phyloP scores from a whole-genome alignment of 2,329 filamentous ascomycete species.

The Penicillium sp. region DNA sequence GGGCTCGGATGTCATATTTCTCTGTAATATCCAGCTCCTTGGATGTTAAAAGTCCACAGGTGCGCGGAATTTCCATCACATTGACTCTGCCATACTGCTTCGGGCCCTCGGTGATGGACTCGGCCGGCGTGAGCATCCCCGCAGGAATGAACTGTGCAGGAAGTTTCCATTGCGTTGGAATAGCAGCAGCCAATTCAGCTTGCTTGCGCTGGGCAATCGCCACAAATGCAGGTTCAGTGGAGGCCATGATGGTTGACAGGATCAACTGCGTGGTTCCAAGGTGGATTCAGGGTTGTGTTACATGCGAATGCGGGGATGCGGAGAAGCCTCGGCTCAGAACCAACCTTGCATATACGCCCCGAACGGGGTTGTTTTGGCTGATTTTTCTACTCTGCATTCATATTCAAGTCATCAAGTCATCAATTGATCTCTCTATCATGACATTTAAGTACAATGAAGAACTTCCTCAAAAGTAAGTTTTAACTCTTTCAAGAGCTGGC shows the following conservation, averaged over 20 bases:
- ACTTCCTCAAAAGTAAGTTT: neutral
- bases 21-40: slow-evolving; percentile 59
- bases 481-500: neutral
- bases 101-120: slow-evolving; percentile 35
- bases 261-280: neutral
- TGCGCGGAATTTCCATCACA: slow-evolving; percentile 52
- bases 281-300: neutral
- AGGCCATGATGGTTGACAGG: slow-evolving; percentile 13
- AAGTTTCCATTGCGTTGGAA: slow-evolving; percentile 43
- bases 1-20: slow-evolving; percentile 45
- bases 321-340: slow-evolving; percentile 14
- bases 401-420: too few relatives aligned
- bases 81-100: slow-evolving; percentile 35
- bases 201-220: slow-evolving; percentile 42
- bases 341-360: too few relatives aligned
- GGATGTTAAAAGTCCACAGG: slow-evolving; percentile 53
- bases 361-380: too few relatives aligned
- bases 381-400: too few relatives aligned
- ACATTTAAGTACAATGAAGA: too few relatives aligned
- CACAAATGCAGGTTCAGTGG: slow-evolving; percentile 28
- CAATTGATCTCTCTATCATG: too few relatives aligned
- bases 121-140: slow-evolving; percentile 36
- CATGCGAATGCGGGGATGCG: slow-evolving; percentile 7
- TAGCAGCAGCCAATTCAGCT: slow-evolving; percentile 36
- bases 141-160: slow-evolving; percentile 32